Base-by-base conservation (phyloP, 805 yeast genomes). In the Nakazawaea molendinolei region DNA sequence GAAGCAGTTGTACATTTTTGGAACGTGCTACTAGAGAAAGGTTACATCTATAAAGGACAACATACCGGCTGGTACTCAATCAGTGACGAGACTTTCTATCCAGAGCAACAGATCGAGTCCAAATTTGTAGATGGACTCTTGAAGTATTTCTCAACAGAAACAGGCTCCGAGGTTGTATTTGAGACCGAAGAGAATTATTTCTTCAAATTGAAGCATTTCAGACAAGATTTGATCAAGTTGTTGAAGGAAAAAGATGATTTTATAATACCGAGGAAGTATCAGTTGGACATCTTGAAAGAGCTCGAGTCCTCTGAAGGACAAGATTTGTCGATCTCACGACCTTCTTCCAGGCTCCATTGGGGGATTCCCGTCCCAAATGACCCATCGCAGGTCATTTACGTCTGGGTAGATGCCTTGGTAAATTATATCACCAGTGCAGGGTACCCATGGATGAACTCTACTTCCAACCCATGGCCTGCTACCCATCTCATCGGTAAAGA, bases 21-120 rank as follows among this genome's bases (percentile, higher is more conserved):
- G 97, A 55, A 65, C 2, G 43, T 60, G 1, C 71, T 92, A 43
- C 41, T 56, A 29, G 59, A 69, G 0, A 74, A 70, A 30, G 90
- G 85, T 0, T 73, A 61, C 45, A 83, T 92, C 2, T 86, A 86
- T 53, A 73, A 80, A 52, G 96, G 95, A 6, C 63, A 70, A 21
- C 98, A 92, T 54, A 58, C 73, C 33, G 98, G 98, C 2, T 92
- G 97, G 97, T 92, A 92, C 53, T 85, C 95, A 5, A 65, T 90
- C 5, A 81, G 94, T 33, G 98, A 92, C 52, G 98, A 92, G 58
- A 82, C 96, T 2, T 92, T 92, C 51, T 90, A 86, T 49, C 84
- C 97, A 0, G 94, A 80, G 43, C 58, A 74, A 2, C 95, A 87
- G 54, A 76, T 86, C 18, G 71, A 67, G 36, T 60, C 58, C 31